A percentile compares a stretch with the other conserved stretches of the same genome.
Evolutionary conservation across 2,329 filamentous ascomycete genomes (phyloP).

Genomic region (Fusarium sp.): DNA sequence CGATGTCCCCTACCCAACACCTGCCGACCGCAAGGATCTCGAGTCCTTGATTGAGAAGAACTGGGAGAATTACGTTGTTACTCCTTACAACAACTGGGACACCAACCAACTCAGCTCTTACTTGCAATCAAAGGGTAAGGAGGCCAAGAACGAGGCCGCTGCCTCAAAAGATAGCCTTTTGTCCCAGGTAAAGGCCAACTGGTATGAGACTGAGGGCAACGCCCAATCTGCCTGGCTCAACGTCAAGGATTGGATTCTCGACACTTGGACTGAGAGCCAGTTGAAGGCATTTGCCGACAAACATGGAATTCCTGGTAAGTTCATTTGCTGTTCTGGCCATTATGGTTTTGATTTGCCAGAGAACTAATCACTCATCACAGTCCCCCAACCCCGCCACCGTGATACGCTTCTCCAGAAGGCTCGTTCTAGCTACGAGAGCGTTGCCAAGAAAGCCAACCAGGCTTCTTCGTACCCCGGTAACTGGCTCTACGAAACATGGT

Average conservation of each 20-base stretch:
- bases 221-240: conserved; percentile 75
- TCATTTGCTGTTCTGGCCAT: background rate
- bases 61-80: conserved; percentile 82
- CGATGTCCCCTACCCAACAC: conserved; percentile 87
- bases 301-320: conserved; percentile 77
- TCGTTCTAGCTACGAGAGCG: conserved; percentile 81
- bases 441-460: conserved; percentile 79
- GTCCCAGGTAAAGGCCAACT: conserved; percentile 75
- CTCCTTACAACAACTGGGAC: conserved; percentile 83
- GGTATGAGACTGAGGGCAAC: conserved; percentile 83
- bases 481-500: conserved; percentile 93
- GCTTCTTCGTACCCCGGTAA: conserved; percentile 88
- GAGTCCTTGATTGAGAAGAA: conserved; percentile 88
- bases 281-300: conserved; percentile 93
- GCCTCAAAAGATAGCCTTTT: conserved; percentile 75
- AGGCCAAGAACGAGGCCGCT: conserved; percentile 73
- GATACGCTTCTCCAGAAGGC: conserved; percentile 82
- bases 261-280: conserved; percentile 94
- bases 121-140: conserved; percentile 75
- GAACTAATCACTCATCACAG: conserved; percentile 47
- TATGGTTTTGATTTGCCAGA: too few species aligned
- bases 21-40: conserved; percentile 93
- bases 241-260: conserved; percentile 91
- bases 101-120: conserved; percentile 73
- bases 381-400: conserved; percentile 86